Evolutionary conservation across 169 alveolate genomes (phyloP).

Genomic region (Haemoproteus tartakovskyi): DNA sequence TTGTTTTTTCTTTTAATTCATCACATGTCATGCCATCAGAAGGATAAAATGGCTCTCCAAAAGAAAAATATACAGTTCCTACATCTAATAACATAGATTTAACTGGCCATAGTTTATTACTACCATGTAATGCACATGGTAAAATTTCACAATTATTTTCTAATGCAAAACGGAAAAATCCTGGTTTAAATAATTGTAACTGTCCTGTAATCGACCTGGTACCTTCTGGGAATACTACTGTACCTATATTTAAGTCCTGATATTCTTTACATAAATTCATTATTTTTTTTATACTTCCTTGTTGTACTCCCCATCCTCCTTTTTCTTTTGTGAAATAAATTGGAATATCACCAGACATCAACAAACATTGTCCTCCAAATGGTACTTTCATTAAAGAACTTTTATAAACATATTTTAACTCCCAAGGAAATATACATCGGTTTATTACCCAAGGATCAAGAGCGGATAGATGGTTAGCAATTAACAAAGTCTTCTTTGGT

Average conservation of each 20-base stretch:
- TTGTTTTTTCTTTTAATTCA: constrained; percentile 54
- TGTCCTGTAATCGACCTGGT: constrained; percentile 81
- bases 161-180: constrained; percentile 86
- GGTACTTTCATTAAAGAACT: constrained; percentile 70
- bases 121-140: constrained; percentile 80
- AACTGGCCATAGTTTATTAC: constrained; percentile 73
- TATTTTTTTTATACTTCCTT: constrained; percentile 67
- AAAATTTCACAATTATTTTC: constrained; percentile 80
- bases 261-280: constrained; percentile 67
- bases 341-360: constrained; percentile 67
- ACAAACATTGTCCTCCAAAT: constrained; percentile 69
- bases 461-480: constrained; percentile 70
- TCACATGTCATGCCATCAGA: constrained; percentile 62
- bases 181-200: constrained; percentile 84
- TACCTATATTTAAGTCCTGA: constrained; percentile 36
- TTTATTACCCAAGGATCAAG: constrained; percentile 79
- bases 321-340: constrained; percentile 67
- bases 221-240: constrained; percentile 85
- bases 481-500: constrained; percentile 63
- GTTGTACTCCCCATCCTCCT: constrained; percentile 80
- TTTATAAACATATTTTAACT: constrained; percentile 71
- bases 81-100: constrained; percentile 55
- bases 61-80: constrained; percentile 75
- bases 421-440: constrained; percentile 64
- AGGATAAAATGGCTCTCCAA: constrained; percentile 75